Base-by-base conservation (phyloP, 1,284 basidiomycete genomes). In the Spongispora temasekensis region DNA sequence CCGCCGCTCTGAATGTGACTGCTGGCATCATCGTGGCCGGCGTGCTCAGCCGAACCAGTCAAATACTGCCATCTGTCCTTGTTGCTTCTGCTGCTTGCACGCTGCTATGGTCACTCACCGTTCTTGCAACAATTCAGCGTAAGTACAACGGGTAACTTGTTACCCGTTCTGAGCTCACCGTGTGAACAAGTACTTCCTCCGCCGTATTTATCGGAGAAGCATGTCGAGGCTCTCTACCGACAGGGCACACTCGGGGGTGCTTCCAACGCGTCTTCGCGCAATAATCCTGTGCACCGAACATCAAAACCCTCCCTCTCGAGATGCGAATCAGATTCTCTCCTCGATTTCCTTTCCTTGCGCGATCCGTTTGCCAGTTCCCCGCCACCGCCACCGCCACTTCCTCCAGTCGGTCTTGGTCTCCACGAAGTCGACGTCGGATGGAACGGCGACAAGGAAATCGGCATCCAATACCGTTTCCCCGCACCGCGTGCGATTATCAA, bases 311-410 rank as follows among this genome's bases (percentile, higher is more conserved):
- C 68, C 3, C 42, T 72, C 50, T 62, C 67, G 25, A 61, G 64
- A 12, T 62, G 65, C 25, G 65, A 62, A 62, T 70, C 72, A 35
- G 73, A 74, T 62, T 70, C 71, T 31, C 27, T 68, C 0, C 62
- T 74, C 27, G 71, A 73, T 58, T 73, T 76, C 50, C 72, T 76
- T 58, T 76, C 73, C 17, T 58, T 73, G 61, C 72, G 71, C 56
- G 74, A 73, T 55, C 71, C 71, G 17, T 73, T 73, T 2, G 71
- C 71, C 19, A 75, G 75, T 27, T 70, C 61, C 0, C 71, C 74
- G 19, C 74, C 74, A 5, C 70, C 61, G 13, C 74, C 67, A 6
- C 74, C 73, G 1, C 74, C 71, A 31, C 60, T 74, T 13, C 68
- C 71, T 17, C 64, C 72, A 12, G 15, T 65, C 2, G 67, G 63